phyloP scores from a whole-genome alignment of 176 grass and related monocot genomes.

The Coix lacrymajobi region DNA sequence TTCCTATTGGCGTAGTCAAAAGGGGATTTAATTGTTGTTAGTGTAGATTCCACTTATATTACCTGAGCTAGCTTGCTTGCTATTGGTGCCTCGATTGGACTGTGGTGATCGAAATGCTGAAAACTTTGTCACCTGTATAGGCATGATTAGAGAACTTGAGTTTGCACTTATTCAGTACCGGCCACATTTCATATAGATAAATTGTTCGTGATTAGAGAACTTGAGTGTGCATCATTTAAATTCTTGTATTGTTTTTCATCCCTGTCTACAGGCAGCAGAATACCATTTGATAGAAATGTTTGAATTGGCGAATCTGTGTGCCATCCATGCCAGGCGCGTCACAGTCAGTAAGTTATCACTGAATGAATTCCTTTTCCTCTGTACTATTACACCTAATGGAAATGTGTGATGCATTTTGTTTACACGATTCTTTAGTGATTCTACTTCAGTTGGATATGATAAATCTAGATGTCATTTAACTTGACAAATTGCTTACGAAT shows the following conservation, averaged over 20 bases:
- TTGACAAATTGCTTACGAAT: neutral
- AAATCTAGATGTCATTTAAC: neutral
- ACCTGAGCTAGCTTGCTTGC: neutral
- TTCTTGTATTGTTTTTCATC: neutral
- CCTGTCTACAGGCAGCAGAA: constrained; percentile 54
- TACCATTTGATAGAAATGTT: constrained; percentile 49
- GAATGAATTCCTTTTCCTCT: constrained; percentile 1
- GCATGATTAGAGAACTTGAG: neutral
- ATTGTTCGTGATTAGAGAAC: neutral
- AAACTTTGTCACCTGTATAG: neutral
- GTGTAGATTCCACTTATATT: neutral
- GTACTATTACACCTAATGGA: constrained; percentile 1
- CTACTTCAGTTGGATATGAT: neutral
- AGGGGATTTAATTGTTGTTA: neutral
- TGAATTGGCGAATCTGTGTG: constrained; percentile 44
- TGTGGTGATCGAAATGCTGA: neutral
- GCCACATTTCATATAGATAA: neutral
- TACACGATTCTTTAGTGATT: neutral
- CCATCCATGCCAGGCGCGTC: constrained; percentile 58
- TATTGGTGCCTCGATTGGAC: neutral
- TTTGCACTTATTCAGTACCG: neutral
- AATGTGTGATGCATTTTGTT: constrained; percentile 3
- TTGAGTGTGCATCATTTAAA: neutral
- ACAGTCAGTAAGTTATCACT: constrained; percentile 57
- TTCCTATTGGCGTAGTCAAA: neutral